Evolutionary conservation across 257 asterid species (phyloP).

Genomic region (Petunia secreta): DNA sequence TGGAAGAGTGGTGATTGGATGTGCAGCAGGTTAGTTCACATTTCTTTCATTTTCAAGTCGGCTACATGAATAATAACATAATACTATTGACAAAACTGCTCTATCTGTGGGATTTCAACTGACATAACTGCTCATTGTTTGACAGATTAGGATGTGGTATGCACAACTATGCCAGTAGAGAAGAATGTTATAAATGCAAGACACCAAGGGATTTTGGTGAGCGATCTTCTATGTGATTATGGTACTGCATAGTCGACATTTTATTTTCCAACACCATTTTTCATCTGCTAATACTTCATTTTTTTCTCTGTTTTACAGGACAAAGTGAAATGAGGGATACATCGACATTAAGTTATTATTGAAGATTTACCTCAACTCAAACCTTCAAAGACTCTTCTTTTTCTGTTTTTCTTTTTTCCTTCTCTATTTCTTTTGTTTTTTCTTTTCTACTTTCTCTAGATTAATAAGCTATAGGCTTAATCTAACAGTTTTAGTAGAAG

Average conservation of each 20-base stretch:
- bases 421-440: not conserved
- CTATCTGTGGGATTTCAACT: not conserved
- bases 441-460: not conserved
- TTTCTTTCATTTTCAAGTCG: not conserved
- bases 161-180: constrained; percentile 82
- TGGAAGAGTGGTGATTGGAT: constrained; percentile 96
- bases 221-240: constrained; percentile 20
- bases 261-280: not conserved
- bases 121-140: not conserved
- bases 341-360: not conserved
- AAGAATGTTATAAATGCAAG: constrained; percentile 72
- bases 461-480: not conserved
- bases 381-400: constrained; percentile 4
- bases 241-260: not conserved
- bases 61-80: not conserved
- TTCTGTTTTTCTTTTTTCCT: not conserved
- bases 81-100: not conserved
- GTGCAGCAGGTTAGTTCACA: constrained; percentile 56
- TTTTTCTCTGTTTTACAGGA: constrained; percentile 23
- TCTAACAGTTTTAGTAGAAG: constrained; percentile 4
- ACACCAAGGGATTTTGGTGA: constrained; percentile 62
- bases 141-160: constrained; percentile 65
- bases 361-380: not conserved
- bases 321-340: constrained; percentile 18
- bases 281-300: not conserved